Percentiles rank a stretch among this genome's conserved stretches.
These are phyloP conservation scores for Chalciporus pseudorubinellus DNA, from an alignment of 768 basidiomycete genomes.

Conservation along the genomic window DNA sequence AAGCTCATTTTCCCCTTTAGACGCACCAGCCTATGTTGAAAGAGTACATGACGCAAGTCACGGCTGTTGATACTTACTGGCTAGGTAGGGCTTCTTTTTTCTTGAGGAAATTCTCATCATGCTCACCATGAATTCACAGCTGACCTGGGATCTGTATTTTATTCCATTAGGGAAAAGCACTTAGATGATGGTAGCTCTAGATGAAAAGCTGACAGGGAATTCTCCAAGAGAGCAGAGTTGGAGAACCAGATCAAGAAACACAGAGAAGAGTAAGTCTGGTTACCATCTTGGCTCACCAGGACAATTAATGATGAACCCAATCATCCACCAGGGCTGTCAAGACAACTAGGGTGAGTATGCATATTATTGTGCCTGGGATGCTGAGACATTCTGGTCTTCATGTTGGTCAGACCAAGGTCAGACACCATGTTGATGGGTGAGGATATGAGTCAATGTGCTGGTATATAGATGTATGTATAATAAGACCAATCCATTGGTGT, in stretches of 20 bases:
- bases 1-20: constrained; percentile 37
- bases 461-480: neutral
- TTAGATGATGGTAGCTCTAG: constrained; percentile 86
- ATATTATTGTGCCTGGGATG: constrained; percentile 78
- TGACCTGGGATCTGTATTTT: constrained; percentile 94
- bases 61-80: constrained; percentile 97
- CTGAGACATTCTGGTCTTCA: constrained; percentile 70
- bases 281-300: constrained; percentile 1
- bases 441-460: constrained; percentile 44
- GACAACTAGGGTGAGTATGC: constrained; percentile 52
- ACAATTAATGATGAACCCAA: constrained; percentile 6
- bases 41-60: constrained; percentile 99
- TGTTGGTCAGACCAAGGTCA: no score
- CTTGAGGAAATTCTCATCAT: neutral
- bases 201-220: constrained; percentile 81
- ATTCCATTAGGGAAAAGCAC: constrained; percentile 96
- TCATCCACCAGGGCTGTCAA: constrained; percentile 48
- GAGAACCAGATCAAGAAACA: constrained; percentile 89
- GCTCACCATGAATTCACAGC: constrained; percentile 45
- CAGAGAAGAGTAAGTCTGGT: constrained; percentile 55
- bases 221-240: constrained; percentile 86
- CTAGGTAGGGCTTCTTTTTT: constrained; percentile 56
- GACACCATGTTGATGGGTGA: constrained; percentile 72
- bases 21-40: constrained; percentile 96
- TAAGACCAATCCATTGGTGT: no score